Evolutionary conservation across 805 yeast species (phyloP).

Genomic region (Torulaspora maleeae): DNA sequence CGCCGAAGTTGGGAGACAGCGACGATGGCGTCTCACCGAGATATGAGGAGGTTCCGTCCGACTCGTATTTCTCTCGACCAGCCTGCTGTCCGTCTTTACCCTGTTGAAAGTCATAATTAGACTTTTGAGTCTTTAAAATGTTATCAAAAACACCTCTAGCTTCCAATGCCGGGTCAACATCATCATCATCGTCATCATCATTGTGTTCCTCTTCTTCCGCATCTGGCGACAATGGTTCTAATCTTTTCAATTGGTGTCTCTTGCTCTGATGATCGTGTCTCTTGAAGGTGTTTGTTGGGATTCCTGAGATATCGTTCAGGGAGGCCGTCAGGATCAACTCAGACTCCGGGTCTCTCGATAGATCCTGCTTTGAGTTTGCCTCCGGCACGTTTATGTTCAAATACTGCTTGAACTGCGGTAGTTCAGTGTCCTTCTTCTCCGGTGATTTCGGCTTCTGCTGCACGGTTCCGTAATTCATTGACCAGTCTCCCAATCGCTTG

Average conservation of each 20-base stretch:
- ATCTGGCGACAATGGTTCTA: background rate
- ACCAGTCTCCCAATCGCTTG: conserved; percentile 25
- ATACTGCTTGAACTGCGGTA: conserved; percentile 29
- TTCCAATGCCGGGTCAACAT: conserved; percentile 29
- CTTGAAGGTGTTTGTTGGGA: conserved; percentile 30
- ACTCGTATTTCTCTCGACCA: conserved; percentile 3
- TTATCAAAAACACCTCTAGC: conserved; percentile 31
- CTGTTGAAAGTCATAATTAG: conserved; percentile 16
- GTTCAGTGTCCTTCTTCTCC: conserved; percentile 6
- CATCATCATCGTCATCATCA: conserved; percentile 16
- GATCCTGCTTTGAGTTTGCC: background rate
- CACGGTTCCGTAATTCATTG: conserved; percentile 26
- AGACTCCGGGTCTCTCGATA: conserved; percentile 14
- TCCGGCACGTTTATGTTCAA: conserved; percentile 6
- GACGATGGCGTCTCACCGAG: conserved; percentile 17
- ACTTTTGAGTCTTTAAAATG: conserved; percentile 23
- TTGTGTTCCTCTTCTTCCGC: conserved; percentile 1
- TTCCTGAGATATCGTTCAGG: conserved; percentile 26
- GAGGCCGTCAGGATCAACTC: conserved; percentile 28
- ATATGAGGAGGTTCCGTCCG: conserved; percentile 11
- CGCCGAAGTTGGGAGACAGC: conserved; percentile 10
- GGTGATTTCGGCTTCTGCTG: conserved; percentile 17
- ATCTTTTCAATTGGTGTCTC: background rate
- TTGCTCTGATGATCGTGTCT: conserved; percentile 14
- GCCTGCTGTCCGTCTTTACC: background rate